Evolutionary conservation across 108 stramenopile genomes (phyloP).

Genomic region (Cyclotella atomus): DNA sequence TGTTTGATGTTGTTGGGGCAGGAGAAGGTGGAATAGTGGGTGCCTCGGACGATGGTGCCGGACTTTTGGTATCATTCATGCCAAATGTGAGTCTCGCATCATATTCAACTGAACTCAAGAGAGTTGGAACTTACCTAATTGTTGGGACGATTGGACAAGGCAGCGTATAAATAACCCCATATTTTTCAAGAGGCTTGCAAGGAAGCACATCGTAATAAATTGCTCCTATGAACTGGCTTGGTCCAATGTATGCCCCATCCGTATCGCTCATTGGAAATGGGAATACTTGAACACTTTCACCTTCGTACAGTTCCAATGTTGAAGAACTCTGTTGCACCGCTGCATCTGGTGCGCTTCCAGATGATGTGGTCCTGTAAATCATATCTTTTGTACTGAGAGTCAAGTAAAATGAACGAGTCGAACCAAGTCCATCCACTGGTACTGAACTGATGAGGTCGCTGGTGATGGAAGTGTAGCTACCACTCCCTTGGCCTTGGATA

Average conservation of each 20-base stretch:
- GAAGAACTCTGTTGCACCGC: neutral
- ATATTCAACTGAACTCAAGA: too few relatives aligned
- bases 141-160: conserved; percentile 15
- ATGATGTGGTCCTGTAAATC: conserved; percentile 3
- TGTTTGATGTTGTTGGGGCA: neutral
- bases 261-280: conserved; percentile 2
- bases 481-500: conserved; percentile 8
- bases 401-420: conserved; percentile 18
- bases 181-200: conserved; percentile 14
- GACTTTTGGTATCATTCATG: too few relatives aligned
- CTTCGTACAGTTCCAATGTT: conserved; percentile 14
- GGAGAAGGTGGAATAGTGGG: too few relatives aligned
- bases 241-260: conserved; percentile 5
- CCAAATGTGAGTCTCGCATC: too few relatives aligned
- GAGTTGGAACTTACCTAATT: too few relatives aligned
- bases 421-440: conserved; percentile 6
- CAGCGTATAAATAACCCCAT: neutral
- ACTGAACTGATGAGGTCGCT: neutral
- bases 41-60: neutral
- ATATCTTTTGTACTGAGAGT: conserved; percentile 12
- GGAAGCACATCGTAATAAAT: conserved; percentile 18
- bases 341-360: neutral
- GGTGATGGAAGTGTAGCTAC: conserved; percentile 16
- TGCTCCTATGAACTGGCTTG: conserved; percentile 12
- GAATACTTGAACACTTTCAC: conserved; percentile 21